phyloP scores from a whole-genome alignment of 148 eudicot genomes.

The Oxyria digyna region DNA sequence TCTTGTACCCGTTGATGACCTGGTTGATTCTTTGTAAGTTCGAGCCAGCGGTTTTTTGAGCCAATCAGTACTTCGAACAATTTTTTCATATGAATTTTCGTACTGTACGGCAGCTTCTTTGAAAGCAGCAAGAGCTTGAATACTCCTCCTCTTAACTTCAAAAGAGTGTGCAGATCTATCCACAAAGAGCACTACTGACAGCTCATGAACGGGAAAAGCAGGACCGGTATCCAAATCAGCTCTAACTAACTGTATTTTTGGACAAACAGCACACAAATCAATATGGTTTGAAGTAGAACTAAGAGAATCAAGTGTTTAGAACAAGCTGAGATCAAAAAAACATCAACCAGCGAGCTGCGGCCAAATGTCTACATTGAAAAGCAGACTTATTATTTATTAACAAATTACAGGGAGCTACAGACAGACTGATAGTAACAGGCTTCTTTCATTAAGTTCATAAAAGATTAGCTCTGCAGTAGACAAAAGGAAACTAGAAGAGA shows the following conservation, averaged over 20 bases:
- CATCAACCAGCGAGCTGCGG: neutral
- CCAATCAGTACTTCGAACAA: constrained; percentile 17
- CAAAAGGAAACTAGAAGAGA: neutral
- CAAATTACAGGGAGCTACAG: neutral
- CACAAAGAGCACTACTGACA: constrained; percentile 63
- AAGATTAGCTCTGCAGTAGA: neutral
- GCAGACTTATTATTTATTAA: neutral
- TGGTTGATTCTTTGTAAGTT: constrained; percentile 26
- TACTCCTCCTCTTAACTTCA: constrained; percentile 37
- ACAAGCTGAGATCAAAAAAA: neutral
- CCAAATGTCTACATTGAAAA: neutral
- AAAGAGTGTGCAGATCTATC: constrained; percentile 57
- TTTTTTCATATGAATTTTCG: constrained; percentile 15
- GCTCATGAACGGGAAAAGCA: constrained; percentile 58
- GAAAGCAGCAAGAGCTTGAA: constrained; percentile 45
- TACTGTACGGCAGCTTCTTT: constrained; percentile 43
- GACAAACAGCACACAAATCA: neutral
- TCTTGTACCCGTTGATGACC: constrained; percentile 19
- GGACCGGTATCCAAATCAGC: constrained; percentile 31
- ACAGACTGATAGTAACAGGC: neutral
- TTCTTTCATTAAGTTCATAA: neutral
- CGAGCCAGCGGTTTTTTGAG: constrained; percentile 16
- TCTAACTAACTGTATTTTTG: constrained; percentile 44
- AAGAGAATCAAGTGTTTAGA: neutral
- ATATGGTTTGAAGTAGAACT: neutral